Percentiles rank a stretch among this genome's conserved stretches.
phyloP scores from a whole-genome alignment of 2,329 filamentous ascomycete species.

The Harringtonia lauricola region DNA sequence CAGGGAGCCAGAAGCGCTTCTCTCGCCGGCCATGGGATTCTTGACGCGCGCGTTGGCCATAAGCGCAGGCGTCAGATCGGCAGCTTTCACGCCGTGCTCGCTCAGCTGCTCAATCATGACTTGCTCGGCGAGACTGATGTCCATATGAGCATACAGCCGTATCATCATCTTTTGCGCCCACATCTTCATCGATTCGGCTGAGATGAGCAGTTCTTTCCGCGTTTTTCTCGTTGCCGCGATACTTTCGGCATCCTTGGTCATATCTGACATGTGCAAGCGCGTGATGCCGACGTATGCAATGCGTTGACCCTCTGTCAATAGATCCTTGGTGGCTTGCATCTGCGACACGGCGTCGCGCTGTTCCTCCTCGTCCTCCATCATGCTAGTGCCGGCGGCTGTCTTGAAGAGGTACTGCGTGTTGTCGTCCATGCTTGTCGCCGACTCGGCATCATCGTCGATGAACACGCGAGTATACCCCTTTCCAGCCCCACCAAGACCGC shows the following conservation, averaged over 20 bases:
- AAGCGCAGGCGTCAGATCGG: conserved; percentile 72
- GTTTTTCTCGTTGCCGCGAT: conserved; percentile 47
- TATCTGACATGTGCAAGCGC: conserved; percentile 65
- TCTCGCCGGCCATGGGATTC: conserved; percentile 66
- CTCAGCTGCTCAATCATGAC: conserved; percentile 97
- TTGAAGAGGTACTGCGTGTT: conserved; percentile 94
- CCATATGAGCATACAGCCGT: conserved; percentile 89
- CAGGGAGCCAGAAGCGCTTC: conserved; percentile 8
- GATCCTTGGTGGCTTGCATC: conserved; percentile 89
- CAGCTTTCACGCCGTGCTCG: conserved; percentile 78
- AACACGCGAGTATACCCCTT: conserved; percentile 95
- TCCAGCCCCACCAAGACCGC: conserved; percentile 73
- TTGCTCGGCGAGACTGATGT: conserved; percentile 82
- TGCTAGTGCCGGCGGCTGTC: conserved; percentile 40
- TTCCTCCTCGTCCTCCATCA: conserved; percentile 63
- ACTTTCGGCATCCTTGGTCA: conserved; percentile 58
- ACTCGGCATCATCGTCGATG: conserved; percentile 88
- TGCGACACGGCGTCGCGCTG: conserved; percentile 78
- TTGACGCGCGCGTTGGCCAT: conserved; percentile 90
- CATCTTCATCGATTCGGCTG: conserved; percentile 76
- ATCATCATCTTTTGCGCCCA: conserved; percentile 99
- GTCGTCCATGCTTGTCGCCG: conserved; percentile 91
- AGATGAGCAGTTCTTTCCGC: conserved; percentile 60
- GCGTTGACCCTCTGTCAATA: conserved; percentile 88
- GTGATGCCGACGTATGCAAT: conserved; percentile 93